phyloP scores from a whole-genome alignment of 2,329 filamentous ascomycete species.

The Xylariaceae sp. region DNA sequence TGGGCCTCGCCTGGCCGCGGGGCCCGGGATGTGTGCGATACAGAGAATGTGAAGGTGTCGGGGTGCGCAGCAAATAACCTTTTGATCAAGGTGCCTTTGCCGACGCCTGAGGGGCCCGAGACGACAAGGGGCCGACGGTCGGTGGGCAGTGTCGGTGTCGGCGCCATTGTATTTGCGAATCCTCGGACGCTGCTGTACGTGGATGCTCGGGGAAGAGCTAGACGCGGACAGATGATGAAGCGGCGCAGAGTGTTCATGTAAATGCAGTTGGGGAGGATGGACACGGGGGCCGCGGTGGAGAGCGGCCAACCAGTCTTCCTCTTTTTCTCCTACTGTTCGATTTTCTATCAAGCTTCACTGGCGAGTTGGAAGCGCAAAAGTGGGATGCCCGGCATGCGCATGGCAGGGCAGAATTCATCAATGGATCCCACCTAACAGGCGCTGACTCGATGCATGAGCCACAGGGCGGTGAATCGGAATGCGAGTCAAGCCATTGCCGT shows the following conservation, averaged over 20 bases:
- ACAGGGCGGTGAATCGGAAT: too few species aligned
- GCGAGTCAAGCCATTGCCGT: too few species aligned
- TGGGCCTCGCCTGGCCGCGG: slow-evolving; percentile 73
- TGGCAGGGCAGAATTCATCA: too few species aligned
- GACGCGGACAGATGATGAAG: background rate
- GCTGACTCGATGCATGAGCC: too few species aligned
- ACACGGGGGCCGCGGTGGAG: slow-evolving; percentile 4
- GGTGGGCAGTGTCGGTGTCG: slow-evolving; percentile 25
- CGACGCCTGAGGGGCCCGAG: slow-evolving; percentile 74
- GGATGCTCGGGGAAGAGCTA: slow-evolving; percentile 8
- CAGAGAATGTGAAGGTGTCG: slow-evolving; percentile 50
- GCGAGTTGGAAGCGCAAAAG: background rate
- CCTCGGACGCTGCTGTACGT: slow-evolving; percentile 12
- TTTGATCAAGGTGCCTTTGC: slow-evolving; percentile 77
- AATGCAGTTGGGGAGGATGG: slow-evolving; percentile 4
- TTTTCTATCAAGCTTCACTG: slow-evolving; percentile 13
- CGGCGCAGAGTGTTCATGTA: slow-evolving; percentile 11
- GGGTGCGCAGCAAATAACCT: slow-evolving; percentile 59
- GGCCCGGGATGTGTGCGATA: slow-evolving; percentile 74
- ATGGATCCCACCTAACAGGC: too few species aligned
- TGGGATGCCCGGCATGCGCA: too few species aligned
- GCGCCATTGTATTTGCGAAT: slow-evolving; percentile 7
- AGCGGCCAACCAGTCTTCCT: slow-evolving; percentile 3
- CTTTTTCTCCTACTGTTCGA: slow-evolving; percentile 2
- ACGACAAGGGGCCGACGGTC: slow-evolving; percentile 68